phyloP scores from a whole-genome alignment of 108 stramenopile species.

The Skeletonema costatum region DNA sequence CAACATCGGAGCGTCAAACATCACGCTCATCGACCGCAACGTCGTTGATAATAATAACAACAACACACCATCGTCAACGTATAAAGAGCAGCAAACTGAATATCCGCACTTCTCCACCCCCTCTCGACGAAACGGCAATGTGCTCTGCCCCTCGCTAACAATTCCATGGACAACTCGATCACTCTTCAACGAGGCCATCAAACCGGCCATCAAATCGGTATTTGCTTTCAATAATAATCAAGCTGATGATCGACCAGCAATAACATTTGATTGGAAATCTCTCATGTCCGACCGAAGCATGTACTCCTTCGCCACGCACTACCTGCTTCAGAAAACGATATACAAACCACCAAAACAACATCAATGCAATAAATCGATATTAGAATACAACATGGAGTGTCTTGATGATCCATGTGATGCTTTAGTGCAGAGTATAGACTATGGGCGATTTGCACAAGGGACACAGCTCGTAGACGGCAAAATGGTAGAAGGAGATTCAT shows the following conservation, averaged over 20 bases:
- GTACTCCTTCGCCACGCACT: constrained; percentile 35
- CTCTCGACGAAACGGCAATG: constrained; percentile 39
- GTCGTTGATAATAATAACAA: constrained; percentile 11
- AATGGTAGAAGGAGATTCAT: constrained; percentile 11
- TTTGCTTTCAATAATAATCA: background rate
- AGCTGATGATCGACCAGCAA: background rate
- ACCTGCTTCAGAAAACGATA: constrained; percentile 27
- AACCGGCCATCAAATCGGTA: constrained; percentile 19
- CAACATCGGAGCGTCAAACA: background rate
- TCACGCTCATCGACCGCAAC: constrained; percentile 23
- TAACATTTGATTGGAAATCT: constrained; percentile 29
- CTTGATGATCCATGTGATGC: constrained; percentile 37
- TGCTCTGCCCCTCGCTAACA: constrained; percentile 38
- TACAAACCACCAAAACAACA: constrained; percentile 11
- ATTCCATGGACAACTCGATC: constrained; percentile 35
- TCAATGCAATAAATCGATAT: constrained; percentile 31
- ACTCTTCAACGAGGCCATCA: constrained; percentile 27
- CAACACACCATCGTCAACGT: background rate
- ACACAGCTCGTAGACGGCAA: constrained; percentile 28
- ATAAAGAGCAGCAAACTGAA: constrained; percentile 5
- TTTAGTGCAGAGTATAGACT: constrained; percentile 34
- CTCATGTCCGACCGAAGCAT: constrained; percentile 21
- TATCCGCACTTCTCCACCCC: constrained; percentile 21
- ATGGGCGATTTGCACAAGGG: constrained; percentile 34
- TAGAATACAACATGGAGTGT: constrained; percentile 42